Percentiles rank a stretch among this genome's conserved stretches.
phyloP scores from a whole-genome alignment of 1,139 yeast genomes.

The Debaryomyces sp. region DNA sequence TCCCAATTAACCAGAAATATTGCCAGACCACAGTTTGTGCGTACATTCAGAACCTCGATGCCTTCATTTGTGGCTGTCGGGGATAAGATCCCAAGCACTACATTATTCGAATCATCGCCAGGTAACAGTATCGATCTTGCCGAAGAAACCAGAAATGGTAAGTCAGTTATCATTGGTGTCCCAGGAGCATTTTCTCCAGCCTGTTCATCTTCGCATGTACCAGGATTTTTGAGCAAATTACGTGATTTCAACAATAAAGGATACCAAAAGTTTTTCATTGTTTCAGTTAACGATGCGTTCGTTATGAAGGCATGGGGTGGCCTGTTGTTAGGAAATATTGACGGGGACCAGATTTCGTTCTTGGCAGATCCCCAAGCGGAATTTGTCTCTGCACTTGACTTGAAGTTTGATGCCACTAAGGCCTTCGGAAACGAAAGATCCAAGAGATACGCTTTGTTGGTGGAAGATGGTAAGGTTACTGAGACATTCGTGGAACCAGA shows the following conservation, averaged over 20 bases:
- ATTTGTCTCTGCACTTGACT: constrained; percentile 65
- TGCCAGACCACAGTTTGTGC: constrained; percentile 16
- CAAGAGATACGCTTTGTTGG: constrained; percentile 74
- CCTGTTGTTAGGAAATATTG: constrained; percentile 33
- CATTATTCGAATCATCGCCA: constrained; percentile 67
- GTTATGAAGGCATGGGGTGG: constrained; percentile 82
- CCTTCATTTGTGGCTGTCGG: constrained; percentile 50
- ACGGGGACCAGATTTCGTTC: constrained; percentile 49
- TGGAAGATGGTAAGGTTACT: constrained; percentile 71
- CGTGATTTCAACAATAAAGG: constrained; percentile 67
- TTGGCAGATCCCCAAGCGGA: constrained; percentile 80
- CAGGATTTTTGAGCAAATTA: constrained; percentile 65
- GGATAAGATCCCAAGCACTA: constrained; percentile 56
- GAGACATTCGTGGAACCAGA: constrained; percentile 80
- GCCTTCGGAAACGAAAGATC: constrained; percentile 76
- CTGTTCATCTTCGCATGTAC: constrained; percentile 76
- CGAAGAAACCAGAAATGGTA: constrained; percentile 53
- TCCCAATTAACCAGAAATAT: constrained; percentile 10
- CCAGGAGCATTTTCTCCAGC: constrained; percentile 95
- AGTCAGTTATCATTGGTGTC: constrained; percentile 71
- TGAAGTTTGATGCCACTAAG: constrained; percentile 69
- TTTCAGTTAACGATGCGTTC: constrained; percentile 85
- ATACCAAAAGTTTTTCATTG: constrained; percentile 57
- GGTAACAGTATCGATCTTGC: constrained; percentile 65
- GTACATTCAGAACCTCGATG: constrained; percentile 34